phyloP scores from a whole-genome alignment of 2,329 filamentous ascomycete genomes.

The Fusarium duplospermum region DNA sequence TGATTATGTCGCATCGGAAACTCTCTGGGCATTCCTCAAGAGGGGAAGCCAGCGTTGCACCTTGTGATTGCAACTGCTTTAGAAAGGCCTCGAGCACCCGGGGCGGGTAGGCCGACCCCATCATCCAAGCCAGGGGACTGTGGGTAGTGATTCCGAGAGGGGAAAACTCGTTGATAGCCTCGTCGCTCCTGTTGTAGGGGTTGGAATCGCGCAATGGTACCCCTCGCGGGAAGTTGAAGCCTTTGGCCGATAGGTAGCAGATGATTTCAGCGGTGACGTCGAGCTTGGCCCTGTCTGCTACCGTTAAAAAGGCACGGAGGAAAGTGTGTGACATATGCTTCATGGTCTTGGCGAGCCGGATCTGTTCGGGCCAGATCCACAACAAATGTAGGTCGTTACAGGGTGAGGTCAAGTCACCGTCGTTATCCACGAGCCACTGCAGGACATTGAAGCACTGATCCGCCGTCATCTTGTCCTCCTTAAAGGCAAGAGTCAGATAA shows the following conservation, averaged over 20 bases:
- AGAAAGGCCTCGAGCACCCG: constrained; percentile 3
- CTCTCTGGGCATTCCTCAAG: neutral
- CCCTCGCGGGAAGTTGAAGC: too few species aligned
- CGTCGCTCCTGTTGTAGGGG: too few species aligned
- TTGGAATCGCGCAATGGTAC: too few species aligned
- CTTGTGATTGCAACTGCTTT: neutral
- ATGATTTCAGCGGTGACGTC: neutral
- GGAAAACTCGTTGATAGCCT: too few species aligned
- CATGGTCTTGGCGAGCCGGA: neutral
- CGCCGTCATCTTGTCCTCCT: neutral
- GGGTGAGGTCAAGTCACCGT: neutral
- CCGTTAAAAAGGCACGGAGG: neutral
- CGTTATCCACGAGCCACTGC: neutral
- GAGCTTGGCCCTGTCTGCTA: neutral
- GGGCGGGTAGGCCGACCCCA: neutral
- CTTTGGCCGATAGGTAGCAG: neutral
- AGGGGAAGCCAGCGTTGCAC: neutral
- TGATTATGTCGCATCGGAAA: too few species aligned
- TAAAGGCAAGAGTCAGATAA: neutral
- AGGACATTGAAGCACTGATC: neutral
- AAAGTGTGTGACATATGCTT: neutral
- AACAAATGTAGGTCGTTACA: too few species aligned
- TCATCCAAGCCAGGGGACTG: neutral
- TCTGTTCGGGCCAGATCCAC: too few species aligned
- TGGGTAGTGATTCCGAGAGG: too few species aligned